A percentile compares a stretch with the other conserved stretches of the same genome.
Conservation (phyloP, 139 green algal genomes). For the Tetraselmis striata region DNA sequence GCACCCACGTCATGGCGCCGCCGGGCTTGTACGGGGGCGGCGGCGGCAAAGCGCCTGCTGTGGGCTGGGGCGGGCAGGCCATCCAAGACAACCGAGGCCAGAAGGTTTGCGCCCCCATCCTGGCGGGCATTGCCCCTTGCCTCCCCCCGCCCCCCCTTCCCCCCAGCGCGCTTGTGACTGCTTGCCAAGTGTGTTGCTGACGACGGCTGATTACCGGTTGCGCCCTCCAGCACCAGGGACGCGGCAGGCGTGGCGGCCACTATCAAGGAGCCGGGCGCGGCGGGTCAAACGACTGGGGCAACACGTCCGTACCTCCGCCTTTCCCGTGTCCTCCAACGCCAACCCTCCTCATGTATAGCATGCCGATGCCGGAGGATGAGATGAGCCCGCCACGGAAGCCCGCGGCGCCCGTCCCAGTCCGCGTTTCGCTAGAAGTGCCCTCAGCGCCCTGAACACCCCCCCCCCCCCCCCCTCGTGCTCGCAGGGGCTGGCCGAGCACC, state of each 20-base stretch:
- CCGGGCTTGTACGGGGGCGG: not conserved
- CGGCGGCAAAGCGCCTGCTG: not conserved
- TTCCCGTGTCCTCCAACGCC: too few species aligned
- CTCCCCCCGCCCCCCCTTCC: not conserved
- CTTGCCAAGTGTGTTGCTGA: not conserved
- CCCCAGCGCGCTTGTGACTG: not conserved
- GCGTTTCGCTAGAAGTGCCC: too few species aligned
- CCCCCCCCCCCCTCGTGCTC: too few species aligned
- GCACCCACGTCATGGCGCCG: not conserved
- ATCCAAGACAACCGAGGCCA: conserved; percentile 48
- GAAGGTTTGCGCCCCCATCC: conserved; percentile 18
- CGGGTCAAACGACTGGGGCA: too few species aligned
- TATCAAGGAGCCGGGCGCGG: not conserved
- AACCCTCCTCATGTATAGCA: too few species aligned
- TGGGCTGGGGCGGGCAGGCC: conserved; percentile 62
- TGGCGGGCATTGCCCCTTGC: not conserved
- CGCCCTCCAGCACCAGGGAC: too few species aligned
- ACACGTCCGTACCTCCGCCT: too few species aligned
- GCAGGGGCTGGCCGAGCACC: not conserved
- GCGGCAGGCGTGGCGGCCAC: not conserved
- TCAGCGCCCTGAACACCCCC: too few species aligned
- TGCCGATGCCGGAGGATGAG: not conserved
- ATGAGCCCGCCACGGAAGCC: too few species aligned
- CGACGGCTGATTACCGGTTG: too few species aligned
- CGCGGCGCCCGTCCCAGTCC: too few species aligned